Percentiles rank a stretch among this genome's conserved stretches.
These are phyloP conservation scores for Singerocomus rubriflavus DNA, from an alignment of 1,284 basidiomycete genomes.

Conservation along the genomic window DNA sequence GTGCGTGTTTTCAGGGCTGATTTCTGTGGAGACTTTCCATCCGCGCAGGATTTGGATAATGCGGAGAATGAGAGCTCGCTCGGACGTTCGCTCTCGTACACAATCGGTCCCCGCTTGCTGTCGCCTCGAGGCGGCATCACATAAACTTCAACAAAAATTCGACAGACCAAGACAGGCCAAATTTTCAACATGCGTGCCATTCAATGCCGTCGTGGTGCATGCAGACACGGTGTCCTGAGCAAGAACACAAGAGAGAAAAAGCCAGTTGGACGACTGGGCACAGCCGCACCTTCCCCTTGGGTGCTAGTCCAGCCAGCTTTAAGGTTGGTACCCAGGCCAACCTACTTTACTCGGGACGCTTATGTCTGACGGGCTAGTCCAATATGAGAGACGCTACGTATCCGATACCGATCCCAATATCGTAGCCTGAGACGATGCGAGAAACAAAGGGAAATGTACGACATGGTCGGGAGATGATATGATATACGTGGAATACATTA, in stretches of 20 bases:
- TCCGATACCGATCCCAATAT: conserved; percentile 18
- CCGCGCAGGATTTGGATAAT: conserved; percentile 20
- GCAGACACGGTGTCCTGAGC: too few relatives aligned
- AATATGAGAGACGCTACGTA: conserved; percentile 20
- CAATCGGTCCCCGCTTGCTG: conserved; percentile 8
- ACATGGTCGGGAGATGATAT: conserved; percentile 16
- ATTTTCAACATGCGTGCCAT: not conserved
- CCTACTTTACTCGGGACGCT: conserved; percentile 12
- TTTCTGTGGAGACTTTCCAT: conserved; percentile 23
- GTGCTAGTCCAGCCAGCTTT: conserved; percentile 9
- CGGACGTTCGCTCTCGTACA: conserved; percentile 6
- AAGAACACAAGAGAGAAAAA: not conserved
- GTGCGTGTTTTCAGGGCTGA: not conserved
- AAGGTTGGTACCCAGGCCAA: conserved; percentile 15
- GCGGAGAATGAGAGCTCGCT: conserved; percentile 20
- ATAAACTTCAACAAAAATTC: conserved; percentile 13
- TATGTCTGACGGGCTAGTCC: conserved; percentile 21
- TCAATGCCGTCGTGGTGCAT: not conserved
- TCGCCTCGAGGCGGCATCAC: conserved; percentile 29
- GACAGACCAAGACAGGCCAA: not conserved
- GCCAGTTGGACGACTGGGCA: conserved; percentile 1
- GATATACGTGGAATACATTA: conserved; percentile 29
- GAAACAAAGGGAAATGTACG: conserved; percentile 19
- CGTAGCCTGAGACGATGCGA: conserved; percentile 10
- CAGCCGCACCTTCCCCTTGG: conserved; percentile 14